These are phyloP conservation scores for Ailanthus altissimus DNA, from an alignment of 345 rosid species.

Conservation along the genomic window DNA sequence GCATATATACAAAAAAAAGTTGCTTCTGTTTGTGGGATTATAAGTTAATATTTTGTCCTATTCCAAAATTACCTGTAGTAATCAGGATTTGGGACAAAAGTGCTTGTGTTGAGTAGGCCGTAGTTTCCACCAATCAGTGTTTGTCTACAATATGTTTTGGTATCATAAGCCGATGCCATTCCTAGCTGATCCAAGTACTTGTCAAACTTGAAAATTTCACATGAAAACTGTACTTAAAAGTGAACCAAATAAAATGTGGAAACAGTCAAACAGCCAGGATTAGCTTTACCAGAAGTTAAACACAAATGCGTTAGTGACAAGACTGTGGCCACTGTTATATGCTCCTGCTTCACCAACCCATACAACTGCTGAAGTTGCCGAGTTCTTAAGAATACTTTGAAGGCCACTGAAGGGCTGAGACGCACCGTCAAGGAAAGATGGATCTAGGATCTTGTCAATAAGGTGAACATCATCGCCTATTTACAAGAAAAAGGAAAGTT, in stretches of 20 bases:
- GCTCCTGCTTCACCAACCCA: constrained; percentile 76
- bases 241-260: neutral
- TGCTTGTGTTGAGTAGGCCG: constrained; percentile 48
- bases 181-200: constrained; percentile 70
- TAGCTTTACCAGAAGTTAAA: constrained; percentile 55
- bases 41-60: neutral
- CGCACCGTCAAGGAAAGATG: constrained; percentile 43
- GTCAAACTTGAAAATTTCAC: neutral
- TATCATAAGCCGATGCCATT: constrained; percentile 48
- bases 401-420: constrained; percentile 32
- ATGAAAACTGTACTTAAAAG: neutral
- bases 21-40: neutral
- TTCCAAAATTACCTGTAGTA: constrained; percentile 38
- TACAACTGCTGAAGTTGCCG: constrained; percentile 49
- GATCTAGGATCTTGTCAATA: constrained; percentile 46
- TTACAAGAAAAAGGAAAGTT: neutral
- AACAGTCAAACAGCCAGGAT: neutral
- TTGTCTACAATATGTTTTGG: constrained; percentile 60
- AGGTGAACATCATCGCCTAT: constrained; percentile 50
- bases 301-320: constrained; percentile 53
- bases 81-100: constrained; percentile 54
- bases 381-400: constrained; percentile 36
- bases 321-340: constrained; percentile 55
- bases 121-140: constrained; percentile 60
- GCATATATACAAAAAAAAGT: neutral